Base-by-base conservation (phyloP, 305 asterid genomes). In the Rubia tinctorum region DNA sequence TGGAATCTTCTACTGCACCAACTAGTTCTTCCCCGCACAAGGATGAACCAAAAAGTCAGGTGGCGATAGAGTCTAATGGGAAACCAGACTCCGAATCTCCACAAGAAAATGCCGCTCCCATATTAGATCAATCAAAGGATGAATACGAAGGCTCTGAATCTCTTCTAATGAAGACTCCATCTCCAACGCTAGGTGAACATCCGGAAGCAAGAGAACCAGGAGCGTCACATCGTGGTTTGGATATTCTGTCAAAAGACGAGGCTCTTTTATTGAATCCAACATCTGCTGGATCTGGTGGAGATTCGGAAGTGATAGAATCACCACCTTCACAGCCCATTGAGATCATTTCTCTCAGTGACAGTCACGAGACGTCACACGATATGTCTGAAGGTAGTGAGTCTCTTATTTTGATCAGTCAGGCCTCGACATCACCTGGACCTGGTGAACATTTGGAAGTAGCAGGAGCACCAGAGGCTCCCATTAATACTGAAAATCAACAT, bases 1-100 rank as follows among this genome's bases (percentile, higher is more conserved):
- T 83, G 40, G 80, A 79, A 65, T 74, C 85, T 49, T 70, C 82
- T 74, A 79, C 72, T 51, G 74, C 79, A 44, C 82, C 88, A 47
- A 80, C 71, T 69, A 58, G 80, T 42, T 69, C 84, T 12, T 73
- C 83, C 64, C 70, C 75, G 6, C 77, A 74, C 55, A 83, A 83
- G 74, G 86, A 85, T 82, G 86, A 84, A 27, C 25, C 42, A 49
- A 69, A 69, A 43, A 49, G 25, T 78, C 68, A 55, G 12, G 37
- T 56, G 43, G 56, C 73, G 42, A 34, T 34, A 58, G 73, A 66
- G 45, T 66, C 68, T 43, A 67, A 66, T 20, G 77, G 73, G 49
- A 68, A 67, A 58, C 14, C 61, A 43, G 77, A 68, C n/a, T 14
- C 77, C 17, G 72, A 63, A 69, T 25, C 44, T 62, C 73, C 69